These are phyloP conservation scores for Ilyonectria destructans DNA, from an alignment of 2,329 filamentous ascomycete species.

Conservation along the genomic window DNA sequence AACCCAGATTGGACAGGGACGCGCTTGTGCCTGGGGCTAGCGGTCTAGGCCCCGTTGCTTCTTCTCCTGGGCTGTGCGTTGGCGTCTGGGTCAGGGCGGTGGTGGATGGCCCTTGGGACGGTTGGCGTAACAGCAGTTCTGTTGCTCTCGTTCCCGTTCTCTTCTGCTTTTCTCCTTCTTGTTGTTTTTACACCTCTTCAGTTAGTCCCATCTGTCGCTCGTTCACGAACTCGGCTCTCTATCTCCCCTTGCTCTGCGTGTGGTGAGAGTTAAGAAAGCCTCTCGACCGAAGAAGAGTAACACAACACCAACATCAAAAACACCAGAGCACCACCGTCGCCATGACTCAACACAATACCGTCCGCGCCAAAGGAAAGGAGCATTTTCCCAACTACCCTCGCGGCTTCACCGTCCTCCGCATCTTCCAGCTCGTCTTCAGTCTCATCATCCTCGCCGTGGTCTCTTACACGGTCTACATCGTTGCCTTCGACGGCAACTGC, in stretches of 20 bases:
- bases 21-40: slow-evolving; percentile 2
- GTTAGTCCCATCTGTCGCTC: background rate
- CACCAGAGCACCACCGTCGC: background rate
- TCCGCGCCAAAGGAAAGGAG: slow-evolving; percentile 18
- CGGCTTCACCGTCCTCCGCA: slow-evolving; percentile 61
- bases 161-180: background rate
- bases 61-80: background rate
- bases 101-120: background rate
- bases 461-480: slow-evolving; percentile 59
- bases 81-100: background rate
- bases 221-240: background rate
- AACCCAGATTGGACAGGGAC: background rate
- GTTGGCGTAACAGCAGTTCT: background rate
- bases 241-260: background rate
- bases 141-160: background rate
- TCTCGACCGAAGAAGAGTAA: background rate
- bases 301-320: background rate
- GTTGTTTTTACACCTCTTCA: background rate
- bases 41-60: background rate
- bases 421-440: slow-evolving; percentile 63
- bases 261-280: background rate
- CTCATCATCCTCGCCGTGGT: slow-evolving; percentile 64
- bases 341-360: background rate
- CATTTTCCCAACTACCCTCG: slow-evolving; percentile 61
- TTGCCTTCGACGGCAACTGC: slow-evolving; percentile 56